Evolutionary conservation across 2,329 filamentous ascomycete species (phyloP), one percentile per base, ranked within the genome.

Genomic region (Sclerotinia spermophila): DNA sequence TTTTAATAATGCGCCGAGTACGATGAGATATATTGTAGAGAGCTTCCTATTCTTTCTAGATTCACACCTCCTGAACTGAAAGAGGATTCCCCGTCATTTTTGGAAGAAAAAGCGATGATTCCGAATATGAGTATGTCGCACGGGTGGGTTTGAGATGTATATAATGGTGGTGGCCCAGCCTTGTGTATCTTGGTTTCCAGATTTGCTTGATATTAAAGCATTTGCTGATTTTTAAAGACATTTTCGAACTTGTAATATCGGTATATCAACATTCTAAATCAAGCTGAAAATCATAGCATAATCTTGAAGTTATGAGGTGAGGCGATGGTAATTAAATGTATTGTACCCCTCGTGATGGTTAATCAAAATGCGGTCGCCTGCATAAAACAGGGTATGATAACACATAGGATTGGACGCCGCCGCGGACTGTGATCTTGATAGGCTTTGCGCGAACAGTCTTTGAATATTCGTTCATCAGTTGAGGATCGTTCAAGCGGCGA

Each of bases 321-420:
- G 21, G 40, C 45, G 27, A 33, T 33, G 13, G 24, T 38, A n/a
- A 53, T 64, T 10, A 24, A 48, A 38, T 48, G 30, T 27, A n/a
- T 64, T 51, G 61, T 30, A 8, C 44, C 61, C 44, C 44, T 33
- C 44, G 44, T 24, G 21, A 35, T 21, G 13, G 44, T 48, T 44
- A n/a, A 30, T 48, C 61, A n/a, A 30, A 10, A 65, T 51, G 44
- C 61, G 30, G 30, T 44, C 44, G 33, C 61, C 35, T 65, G 44
- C 61, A 65, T 48, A 65, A 5, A 51, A 51, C 61, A 27, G 30
- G 61, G 61, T 65, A 27, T 17, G 15, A 44, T 17, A 11, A 61
- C 44, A 21, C 38, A 44, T 30, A n/a, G 38, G 61, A 65, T 65
- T 65, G 44, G 61, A 51, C 44, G 15, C 30, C 30, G n/a, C n/a